Conservation (phyloP, 768 basidiomycete genomes). For the Lactifluus subvellereus region DNA sequence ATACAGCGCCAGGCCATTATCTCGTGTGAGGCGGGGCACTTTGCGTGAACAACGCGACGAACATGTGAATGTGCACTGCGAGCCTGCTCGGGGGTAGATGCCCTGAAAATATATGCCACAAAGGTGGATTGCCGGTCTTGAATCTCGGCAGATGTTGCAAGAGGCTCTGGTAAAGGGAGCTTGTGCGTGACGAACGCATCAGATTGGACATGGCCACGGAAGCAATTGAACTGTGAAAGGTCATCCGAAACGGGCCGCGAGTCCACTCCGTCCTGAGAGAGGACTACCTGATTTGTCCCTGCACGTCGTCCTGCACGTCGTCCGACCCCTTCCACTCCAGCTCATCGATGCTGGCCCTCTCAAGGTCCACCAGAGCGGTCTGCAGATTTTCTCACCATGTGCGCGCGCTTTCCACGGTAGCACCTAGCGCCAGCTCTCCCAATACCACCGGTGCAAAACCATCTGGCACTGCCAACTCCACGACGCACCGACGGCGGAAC, state of each 20-base stretch:
- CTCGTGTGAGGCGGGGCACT: constrained; percentile 60
- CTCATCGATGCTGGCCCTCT: constrained; percentile 9
- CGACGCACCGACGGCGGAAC: background rate
- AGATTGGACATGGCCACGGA: constrained; percentile 30
- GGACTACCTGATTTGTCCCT: background rate
- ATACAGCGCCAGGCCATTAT: constrained; percentile 79
- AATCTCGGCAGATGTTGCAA: constrained; percentile 65
- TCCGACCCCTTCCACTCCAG: background rate
- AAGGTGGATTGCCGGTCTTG: constrained; percentile 72
- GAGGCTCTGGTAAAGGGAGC: constrained; percentile 40
- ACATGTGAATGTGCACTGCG: constrained; percentile 45
- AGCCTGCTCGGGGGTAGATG: constrained; percentile 49
- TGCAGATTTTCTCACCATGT: background rate
- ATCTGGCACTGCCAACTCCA: background rate
- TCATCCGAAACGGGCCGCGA: background rate
- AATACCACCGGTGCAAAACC: background rate
- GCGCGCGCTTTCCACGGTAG: constrained; percentile 1
- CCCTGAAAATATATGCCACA: constrained; percentile 55
- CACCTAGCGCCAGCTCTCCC: background rate
- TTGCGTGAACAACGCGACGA: constrained; percentile 50
- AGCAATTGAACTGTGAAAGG: background rate
- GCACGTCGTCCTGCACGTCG: too few species aligned
- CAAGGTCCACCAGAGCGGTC: constrained; percentile 2
- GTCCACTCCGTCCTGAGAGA: background rate
- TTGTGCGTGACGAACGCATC: constrained; percentile 49